Evolutionary conservation across 2,329 filamentous ascomycete genomes (phyloP).

Genomic region (Aspergillus sp.): DNA sequence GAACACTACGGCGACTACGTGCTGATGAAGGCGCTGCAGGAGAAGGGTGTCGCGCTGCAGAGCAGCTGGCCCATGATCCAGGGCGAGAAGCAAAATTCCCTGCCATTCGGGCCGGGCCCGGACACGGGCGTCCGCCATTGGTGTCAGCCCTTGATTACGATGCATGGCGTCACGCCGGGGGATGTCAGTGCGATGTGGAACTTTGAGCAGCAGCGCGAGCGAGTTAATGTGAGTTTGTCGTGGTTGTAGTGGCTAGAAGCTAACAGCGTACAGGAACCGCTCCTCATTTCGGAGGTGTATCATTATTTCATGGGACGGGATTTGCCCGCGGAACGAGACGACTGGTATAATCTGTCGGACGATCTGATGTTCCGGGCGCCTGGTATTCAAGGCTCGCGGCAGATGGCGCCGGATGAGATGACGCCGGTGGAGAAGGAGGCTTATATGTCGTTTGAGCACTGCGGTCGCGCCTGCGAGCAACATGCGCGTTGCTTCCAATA

Average conservation of each 20-base stretch:
- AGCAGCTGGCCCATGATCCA: conserved; percentile 53
- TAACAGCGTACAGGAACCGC: conserved; percentile 32
- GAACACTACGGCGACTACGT: conserved; percentile 56
- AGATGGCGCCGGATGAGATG: conserved; percentile 38
- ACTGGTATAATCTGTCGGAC: conserved; percentile 57
- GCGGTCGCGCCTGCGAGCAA: conserved; percentile 49
- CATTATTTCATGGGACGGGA: conserved; percentile 42
- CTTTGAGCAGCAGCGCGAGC: conserved; percentile 49
- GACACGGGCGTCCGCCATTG: conserved; percentile 41
- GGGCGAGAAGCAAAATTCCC: conserved; percentile 53
- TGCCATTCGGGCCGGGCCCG: conserved; percentile 41
- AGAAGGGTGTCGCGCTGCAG: conserved; percentile 43
- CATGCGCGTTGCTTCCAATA: conserved; percentile 36
- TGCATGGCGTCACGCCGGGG: conserved; percentile 56
- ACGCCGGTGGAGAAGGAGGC: conserved; percentile 46
- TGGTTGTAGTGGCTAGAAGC: no score
- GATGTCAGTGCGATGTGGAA: conserved; percentile 54
- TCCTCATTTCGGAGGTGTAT: conserved; percentile 53
- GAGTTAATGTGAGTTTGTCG: conserved; percentile 9
- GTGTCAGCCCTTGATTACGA: conserved; percentile 58
- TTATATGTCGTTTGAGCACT: conserved; percentile 46
- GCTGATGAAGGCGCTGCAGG: conserved; percentile 49
- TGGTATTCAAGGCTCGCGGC: conserved; percentile 18
- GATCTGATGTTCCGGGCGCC: conserved; percentile 40
- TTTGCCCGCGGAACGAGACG: conserved; percentile 42